A percentile compares a stretch with the other conserved stretches of the same genome.
These are phyloP conservation scores for Erythrophleum fordii DNA, from an alignment of 306 rosid species.

Conservation along the genomic window DNA sequence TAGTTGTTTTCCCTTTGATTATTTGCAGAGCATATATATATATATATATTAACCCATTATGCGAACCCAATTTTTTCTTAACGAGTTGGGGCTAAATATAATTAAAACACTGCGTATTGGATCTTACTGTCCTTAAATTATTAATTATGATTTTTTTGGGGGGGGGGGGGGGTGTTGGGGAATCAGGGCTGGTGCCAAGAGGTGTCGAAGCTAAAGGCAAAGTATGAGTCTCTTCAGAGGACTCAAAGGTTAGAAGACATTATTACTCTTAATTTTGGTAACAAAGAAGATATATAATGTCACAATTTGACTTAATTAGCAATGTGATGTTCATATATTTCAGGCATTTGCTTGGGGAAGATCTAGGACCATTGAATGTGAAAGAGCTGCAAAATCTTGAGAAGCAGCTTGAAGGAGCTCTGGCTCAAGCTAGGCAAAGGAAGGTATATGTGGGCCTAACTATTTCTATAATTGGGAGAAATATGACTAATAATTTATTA, in stretches of 20 bases:
- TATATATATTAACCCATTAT: too few species aligned
- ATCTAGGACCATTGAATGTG: constrained; percentile 85
- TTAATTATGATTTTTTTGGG: neutral
- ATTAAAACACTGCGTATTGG: too few species aligned
- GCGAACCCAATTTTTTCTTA: too few species aligned
- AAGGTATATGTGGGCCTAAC: constrained; percentile 46
- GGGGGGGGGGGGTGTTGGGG: too few species aligned
- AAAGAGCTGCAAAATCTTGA: constrained; percentile 90
- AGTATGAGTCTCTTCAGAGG: constrained; percentile 80
- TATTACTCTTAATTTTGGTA: neutral
- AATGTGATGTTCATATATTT: neutral
- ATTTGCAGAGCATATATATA: too few species aligned
- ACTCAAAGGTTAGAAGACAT: constrained; percentile 69
- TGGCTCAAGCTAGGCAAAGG: constrained; percentile 84
- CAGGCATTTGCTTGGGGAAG: constrained; percentile 98
- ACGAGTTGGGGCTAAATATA: too few species aligned
- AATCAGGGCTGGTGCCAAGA: constrained; percentile 87
- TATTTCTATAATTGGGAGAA: neutral
- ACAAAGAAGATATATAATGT: neutral
- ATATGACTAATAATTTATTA: neutral
- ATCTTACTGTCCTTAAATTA: too few species aligned
- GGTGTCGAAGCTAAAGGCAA: constrained; percentile 67
- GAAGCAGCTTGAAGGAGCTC: constrained; percentile 90
- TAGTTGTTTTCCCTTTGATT: too few species aligned
- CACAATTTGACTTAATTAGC: neutral